Base-by-base conservation (phyloP, 163 green algal genomes). In the Scenedesmus sp. region DNA sequence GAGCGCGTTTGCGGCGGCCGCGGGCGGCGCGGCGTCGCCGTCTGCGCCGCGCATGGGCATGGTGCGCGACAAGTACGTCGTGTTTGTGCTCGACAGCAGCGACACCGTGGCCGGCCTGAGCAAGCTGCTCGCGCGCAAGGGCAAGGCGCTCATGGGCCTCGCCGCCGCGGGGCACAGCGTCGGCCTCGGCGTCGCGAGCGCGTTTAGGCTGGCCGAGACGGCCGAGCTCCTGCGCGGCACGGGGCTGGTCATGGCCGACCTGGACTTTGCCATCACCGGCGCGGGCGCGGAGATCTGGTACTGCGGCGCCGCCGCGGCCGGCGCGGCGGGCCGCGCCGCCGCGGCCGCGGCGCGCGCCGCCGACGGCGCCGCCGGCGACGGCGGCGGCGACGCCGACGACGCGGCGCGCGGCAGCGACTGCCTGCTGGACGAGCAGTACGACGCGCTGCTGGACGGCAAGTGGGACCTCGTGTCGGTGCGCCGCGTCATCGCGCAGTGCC, bases 261-360 rank as follows among this genome's bases (percentile, higher is more conserved):
- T 97, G 33, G 90, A 94, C 85, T 93, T 92, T 70, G 76, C 93
- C 28, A 80, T 94, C 17, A 94, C 87, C 73, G 89, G 95, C 78
- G 83, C 76, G 29, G 92, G 90, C 34, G 84, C 80, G 10, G 89
- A 96, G 81, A 82, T 94, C 74, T 93, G 90, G 89, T 84, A 88
- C 74, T 62, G 26, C 63, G 60, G 58, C 20, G 67, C 10, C 60
- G 60, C 45, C 11, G 24, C 22, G 2, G 42, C 26, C n/a, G 22
- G 62, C 28, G 60, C 33, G 26, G 22, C 15, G n/a, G 24, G 24
- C 45, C n/a, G n/a, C n/a, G n/a, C n/a, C n/a, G n/a, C n/a, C n/a
- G n/a, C n/a, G 56, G 5, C 36, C 24, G 1, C 17, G 53, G 2
- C 70, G 39, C 44, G 22, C 18, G 9, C 9, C 53, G n/a, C n/a